Conservation (phyloP, 345 rosid genomes). For the Heritiera littoralis region DNA sequence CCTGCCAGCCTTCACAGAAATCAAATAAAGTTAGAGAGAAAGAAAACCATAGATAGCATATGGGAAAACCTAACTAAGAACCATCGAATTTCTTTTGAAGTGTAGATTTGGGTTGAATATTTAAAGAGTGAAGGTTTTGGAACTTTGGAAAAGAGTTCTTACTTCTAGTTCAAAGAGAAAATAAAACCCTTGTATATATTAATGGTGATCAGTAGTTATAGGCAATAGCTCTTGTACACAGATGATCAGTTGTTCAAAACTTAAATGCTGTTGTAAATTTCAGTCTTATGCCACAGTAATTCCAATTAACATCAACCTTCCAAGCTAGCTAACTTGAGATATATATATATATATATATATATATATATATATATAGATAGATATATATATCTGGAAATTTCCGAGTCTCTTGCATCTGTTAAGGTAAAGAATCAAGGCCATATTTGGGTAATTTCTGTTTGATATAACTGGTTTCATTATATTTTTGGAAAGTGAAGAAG, state of each 20-base stretch:
- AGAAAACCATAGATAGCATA: neutral
- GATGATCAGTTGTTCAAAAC: neutral
- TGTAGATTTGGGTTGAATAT: neutral
- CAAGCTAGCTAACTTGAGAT: neutral
- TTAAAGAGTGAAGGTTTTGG: neutral
- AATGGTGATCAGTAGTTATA: too few species aligned
- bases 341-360: too few species aligned
- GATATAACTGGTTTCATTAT: neutral
- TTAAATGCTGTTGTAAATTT: neutral
- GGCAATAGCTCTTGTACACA: neutral
- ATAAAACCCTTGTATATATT: neutral
- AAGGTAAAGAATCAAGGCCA: neutral
- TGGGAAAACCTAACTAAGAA: neutral
- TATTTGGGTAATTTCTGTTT: neutral
- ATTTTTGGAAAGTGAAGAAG: too few species aligned
- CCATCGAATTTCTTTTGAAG: neutral
- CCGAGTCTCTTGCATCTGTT: neutral
- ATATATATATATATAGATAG: too few species aligned
- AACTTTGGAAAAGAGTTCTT: neutral
- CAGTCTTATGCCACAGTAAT: neutral
- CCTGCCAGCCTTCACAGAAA: neutral
- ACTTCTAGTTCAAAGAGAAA: neutral
- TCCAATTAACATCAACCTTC: neutral
- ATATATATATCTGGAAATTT: too few species aligned
- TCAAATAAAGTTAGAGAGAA: neutral